These are phyloP conservation scores for Ophiocordyceps australis DNA, from an alignment of 2,329 filamentous ascomycete genomes.

Conservation along the genomic window DNA sequence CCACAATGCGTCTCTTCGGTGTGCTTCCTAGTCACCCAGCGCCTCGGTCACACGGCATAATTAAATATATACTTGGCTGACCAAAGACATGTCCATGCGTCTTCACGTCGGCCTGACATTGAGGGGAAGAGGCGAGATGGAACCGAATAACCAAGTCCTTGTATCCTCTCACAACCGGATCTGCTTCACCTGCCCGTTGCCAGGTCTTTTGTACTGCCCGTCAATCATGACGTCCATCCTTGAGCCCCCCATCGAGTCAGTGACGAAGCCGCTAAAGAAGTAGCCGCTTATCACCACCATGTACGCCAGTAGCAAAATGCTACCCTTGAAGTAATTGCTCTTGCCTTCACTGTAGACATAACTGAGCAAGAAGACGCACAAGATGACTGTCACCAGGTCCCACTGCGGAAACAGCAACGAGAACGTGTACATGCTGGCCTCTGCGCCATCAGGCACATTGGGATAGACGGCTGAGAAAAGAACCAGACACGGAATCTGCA, in stretches of 20 bases:
- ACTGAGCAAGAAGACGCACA: constrained; percentile 89
- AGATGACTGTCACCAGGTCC: constrained; percentile 95
- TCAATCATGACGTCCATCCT: constrained; percentile 37
- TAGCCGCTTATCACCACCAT: constrained; percentile 83
- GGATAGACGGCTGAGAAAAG: constrained; percentile 71
- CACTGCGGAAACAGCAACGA: constrained; percentile 92
- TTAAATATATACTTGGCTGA: no score
- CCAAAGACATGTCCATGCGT: no score
- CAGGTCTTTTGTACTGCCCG: constrained; percentile 28
- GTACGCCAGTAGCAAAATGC: constrained; percentile 83
- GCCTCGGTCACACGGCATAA: no score
- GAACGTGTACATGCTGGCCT: constrained; percentile 45
- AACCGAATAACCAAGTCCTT: no score
- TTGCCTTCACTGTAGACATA: constrained; percentile 98
- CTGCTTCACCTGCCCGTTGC: no score
- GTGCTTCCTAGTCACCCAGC: no score
- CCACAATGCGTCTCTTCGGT: no score
- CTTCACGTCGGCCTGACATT: no score
- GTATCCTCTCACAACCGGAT: no score
- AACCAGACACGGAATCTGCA: constrained; percentile 87
- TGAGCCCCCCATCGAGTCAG: constrained; percentile 22
- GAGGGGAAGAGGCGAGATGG: no score
- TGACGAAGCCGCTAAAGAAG: constrained; percentile 54
- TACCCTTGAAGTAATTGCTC: constrained; percentile 99
- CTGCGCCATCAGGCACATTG: constrained; percentile 15